These are phyloP conservation scores for Phalaenopsis aphrodite DNA, from an alignment of 106 monocot species.

Conservation along the genomic window DNA sequence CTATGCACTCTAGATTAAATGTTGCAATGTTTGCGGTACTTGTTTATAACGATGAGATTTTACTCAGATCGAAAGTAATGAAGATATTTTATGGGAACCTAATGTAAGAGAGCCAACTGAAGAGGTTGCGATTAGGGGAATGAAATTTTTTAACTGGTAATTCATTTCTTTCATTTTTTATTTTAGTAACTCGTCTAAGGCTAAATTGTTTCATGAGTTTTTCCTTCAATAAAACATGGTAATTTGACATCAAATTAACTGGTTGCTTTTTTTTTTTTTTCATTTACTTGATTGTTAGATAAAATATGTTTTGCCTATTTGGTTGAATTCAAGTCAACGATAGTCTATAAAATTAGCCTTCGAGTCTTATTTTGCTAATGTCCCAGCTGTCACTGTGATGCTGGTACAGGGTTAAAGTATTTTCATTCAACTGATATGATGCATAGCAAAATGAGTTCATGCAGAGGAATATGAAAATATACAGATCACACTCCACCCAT, in stretches of 20 bases:
- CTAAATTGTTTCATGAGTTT: not conserved
- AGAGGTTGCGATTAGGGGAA: slow-evolving; percentile 71
- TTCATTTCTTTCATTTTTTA: not conserved
- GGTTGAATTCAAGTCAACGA: not conserved
- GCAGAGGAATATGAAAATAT: no score
- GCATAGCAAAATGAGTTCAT: no score
- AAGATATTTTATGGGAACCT: slow-evolving; percentile 72
- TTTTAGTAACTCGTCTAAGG: not conserved
- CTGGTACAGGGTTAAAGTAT: no score
- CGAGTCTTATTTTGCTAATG: no score
- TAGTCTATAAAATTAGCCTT: not conserved
- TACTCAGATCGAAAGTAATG: slow-evolving; percentile 80
- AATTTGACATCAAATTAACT: not conserved
- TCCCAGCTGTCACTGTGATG: no score
- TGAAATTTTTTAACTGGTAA: slow-evolving; percentile 81
- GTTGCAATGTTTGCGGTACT: not conserved
- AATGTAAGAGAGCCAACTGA: slow-evolving; percentile 61
- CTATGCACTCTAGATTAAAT: not conserved
- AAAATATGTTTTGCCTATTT: not conserved
- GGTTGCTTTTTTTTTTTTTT: not conserved
- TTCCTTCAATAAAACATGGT: not conserved
- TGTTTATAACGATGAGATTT: slow-evolving; percentile 1
- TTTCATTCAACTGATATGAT: no score
- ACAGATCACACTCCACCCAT: no score
- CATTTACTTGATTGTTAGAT: not conserved